Evolutionary conservation across 1,284 basidiomycete species (phyloP), one percentile per base, ranked within the genome.

Genomic region (Apiotrichum veenhuisii): DNA sequence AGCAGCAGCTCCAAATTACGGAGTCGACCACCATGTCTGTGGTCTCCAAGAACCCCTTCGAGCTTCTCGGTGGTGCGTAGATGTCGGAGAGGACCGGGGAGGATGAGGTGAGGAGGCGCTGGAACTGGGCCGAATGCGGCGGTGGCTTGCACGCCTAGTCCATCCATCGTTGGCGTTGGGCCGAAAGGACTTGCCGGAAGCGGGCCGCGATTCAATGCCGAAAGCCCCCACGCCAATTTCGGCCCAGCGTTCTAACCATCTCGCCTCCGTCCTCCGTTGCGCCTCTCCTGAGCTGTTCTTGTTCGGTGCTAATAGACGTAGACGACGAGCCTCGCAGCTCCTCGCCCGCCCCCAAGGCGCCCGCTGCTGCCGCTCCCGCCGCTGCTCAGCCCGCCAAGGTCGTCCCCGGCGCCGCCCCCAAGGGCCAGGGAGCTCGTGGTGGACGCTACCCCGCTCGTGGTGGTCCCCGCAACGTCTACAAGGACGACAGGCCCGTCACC

Each of bases 1-100:
- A 27, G 37, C 26, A 48, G 46, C 41, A 62, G 60, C 60, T 62
- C 60, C 57, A 58, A 15, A 51, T 46, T 49, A 50, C 50, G 60
- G 60, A 62, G 60, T 58, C 57, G 58, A 63, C 61, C 64, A 73
- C 64, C 57, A 77, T 77, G 75, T 76, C 75, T 59, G 74, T 77
- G 66, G 70, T 72, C 58, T 77, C 76, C 57, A 76, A 71, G 67
- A 77, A 77, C 70, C 73, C 75, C 58, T 77, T 77, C 74, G 76
- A 75, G 71, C 70, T 76, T 59, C 72, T 77, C 65, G 76, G 74
- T 61, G 73, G 74, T 75, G 65, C 64, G 71, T 68, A 53, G 7
- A 27, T 17, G 2, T 5, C 25, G 41, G 22, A 20, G 37, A 17
- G 15, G 42, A 12, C 9, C 40, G 25, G 2, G 23, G 15, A 3